These are phyloP conservation scores for Pichia thaimueangensis DNA, from an alignment of 805 yeast species.

Conservation along the genomic window DNA sequence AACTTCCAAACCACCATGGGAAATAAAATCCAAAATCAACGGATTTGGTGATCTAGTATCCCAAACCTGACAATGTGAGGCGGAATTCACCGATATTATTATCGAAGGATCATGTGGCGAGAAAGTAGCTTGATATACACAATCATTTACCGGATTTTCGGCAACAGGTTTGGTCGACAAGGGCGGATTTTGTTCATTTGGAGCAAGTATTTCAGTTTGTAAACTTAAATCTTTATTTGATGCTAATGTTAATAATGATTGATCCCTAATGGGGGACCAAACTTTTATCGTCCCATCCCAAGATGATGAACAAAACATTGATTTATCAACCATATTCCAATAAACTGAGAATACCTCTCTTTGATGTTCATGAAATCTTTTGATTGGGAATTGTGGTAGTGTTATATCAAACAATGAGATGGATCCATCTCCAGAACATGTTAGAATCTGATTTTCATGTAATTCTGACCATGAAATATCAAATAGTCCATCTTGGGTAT, in stretches of 20 bases:
- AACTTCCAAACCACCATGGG: constrained; percentile 78
- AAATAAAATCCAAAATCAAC: constrained; percentile 51
- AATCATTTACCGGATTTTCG: constrained; percentile 38
- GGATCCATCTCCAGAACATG: constrained; percentile 88
- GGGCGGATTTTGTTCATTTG: constrained; percentile 24
- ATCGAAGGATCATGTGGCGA: constrained; percentile 79
- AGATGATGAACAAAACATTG: constrained; percentile 65
- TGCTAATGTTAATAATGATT: constrained; percentile 51
- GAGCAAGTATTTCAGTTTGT: constrained; percentile 14
- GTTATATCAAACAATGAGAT: constrained; percentile 74
- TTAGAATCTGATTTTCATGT: constrained; percentile 79
- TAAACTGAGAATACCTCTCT: constrained; percentile 33
- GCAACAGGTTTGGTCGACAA: constrained; percentile 30
- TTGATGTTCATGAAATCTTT: constrained; percentile 69
- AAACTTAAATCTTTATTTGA: constrained; percentile 25
- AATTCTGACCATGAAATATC: constrained; percentile 86
- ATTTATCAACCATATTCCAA: constrained; percentile 38
- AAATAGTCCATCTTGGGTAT: constrained; percentile 90
- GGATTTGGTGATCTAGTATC: constrained; percentile 70
- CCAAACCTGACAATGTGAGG: constrained; percentile 73
- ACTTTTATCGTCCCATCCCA: constrained; percentile 90
- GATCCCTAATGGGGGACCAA: constrained; percentile 60
- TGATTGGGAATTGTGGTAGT: constrained; percentile 62
- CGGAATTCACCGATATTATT: constrained; percentile 65
- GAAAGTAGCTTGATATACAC: constrained; percentile 73